These are phyloP conservation scores for Phylloporus sp. DNA, from an alignment of 768 basidiomycete genomes.

Conservation along the genomic window DNA sequence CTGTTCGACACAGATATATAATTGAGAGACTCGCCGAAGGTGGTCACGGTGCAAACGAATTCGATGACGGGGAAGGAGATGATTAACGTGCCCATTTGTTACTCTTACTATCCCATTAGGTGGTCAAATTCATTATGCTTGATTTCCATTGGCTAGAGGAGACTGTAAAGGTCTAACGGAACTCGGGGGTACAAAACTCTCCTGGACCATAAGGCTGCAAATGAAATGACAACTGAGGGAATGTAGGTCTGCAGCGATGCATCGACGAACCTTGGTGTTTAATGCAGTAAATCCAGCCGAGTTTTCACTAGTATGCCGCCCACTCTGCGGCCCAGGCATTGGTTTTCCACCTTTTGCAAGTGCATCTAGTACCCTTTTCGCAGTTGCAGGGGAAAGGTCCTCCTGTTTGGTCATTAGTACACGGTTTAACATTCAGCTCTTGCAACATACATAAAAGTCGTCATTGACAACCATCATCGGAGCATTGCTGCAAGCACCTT, in stretches of 20 bases:
- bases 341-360: conserved; percentile 81
- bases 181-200: conserved; percentile 82
- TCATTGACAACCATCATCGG: conserved; percentile 96
- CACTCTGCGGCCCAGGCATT: conserved; percentile 90
- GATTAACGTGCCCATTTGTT: conserved; percentile 48
- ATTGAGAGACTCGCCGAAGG: conserved; percentile 68
- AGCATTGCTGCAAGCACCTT: conserved; percentile 97
- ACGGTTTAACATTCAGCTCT: not conserved
- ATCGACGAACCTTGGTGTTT: conserved; percentile 55
- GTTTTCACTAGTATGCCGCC: conserved; percentile 86
- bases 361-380: conserved; percentile 73
- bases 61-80: conserved; percentile 78
- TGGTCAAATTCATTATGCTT: not conserved
- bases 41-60: conserved; percentile 65
- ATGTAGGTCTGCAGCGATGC: not conserved
- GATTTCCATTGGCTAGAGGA: not conserved
- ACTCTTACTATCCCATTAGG: not conserved
- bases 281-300: conserved; percentile 85
- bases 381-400: conserved; percentile 74
- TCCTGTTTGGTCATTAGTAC: conserved; percentile 45
- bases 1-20: conserved; percentile 46
- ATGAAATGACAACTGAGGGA: conserved; percentile 12
- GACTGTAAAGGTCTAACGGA: conserved; percentile 46
- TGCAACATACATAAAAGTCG: conserved; percentile 81
- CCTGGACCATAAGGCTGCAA: conserved; percentile 89